phyloP scores from a whole-genome alignment of 805 yeast genomes.

The Yamadazyma philogaea region DNA sequence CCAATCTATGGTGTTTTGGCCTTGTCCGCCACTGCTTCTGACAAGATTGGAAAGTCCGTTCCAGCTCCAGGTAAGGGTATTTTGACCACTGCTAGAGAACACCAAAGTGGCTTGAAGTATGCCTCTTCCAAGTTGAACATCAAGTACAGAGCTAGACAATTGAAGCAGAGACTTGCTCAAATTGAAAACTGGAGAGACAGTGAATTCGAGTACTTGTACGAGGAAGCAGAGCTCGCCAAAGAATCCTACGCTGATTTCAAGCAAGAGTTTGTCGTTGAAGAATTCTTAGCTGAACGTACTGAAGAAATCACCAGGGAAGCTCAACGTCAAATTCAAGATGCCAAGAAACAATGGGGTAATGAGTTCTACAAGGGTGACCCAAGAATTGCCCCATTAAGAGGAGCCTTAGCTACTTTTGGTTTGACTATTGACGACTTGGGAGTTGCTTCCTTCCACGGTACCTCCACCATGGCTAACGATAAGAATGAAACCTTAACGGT shows the following conservation, averaged over 20 bases:
- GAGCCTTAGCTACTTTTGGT: conserved; percentile 92
- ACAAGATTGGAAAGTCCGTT: conserved; percentile 97
- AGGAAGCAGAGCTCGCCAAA: conserved; percentile 60
- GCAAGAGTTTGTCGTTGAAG: conserved; percentile 40
- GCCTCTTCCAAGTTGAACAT: conserved; percentile 80
- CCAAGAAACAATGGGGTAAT: conserved; percentile 93
- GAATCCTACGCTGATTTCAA: conserved; percentile 54
- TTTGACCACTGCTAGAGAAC: conserved; percentile 95
- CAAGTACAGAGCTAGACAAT: conserved; percentile 90
- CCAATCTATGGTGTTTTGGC: conserved; percentile 97
- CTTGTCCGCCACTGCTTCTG: conserved; percentile 93
- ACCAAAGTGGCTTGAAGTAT: conserved; percentile 75
- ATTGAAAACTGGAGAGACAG: conserved; percentile 80
- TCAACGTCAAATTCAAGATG: conserved; percentile 76
- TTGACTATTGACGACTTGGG: conserved; percentile 92
- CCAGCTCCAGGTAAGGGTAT: conserved; percentile 99
- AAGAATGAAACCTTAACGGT: conserved; percentile 95
- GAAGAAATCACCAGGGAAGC: conserved; percentile 88
- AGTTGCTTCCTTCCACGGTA: conserved; percentile 98
- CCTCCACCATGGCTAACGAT: conserved; percentile 97
- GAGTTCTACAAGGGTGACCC: conserved; percentile 89
- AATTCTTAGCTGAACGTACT: conserved; percentile 74
- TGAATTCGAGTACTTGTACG: conserved; percentile 68
- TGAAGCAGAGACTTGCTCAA: conserved; percentile 72
- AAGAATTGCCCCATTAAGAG: conserved; percentile 94